phyloP scores from a whole-genome alignment of 371 early-diverging fungal species.

The Sporodiniella umbellata region DNA sequence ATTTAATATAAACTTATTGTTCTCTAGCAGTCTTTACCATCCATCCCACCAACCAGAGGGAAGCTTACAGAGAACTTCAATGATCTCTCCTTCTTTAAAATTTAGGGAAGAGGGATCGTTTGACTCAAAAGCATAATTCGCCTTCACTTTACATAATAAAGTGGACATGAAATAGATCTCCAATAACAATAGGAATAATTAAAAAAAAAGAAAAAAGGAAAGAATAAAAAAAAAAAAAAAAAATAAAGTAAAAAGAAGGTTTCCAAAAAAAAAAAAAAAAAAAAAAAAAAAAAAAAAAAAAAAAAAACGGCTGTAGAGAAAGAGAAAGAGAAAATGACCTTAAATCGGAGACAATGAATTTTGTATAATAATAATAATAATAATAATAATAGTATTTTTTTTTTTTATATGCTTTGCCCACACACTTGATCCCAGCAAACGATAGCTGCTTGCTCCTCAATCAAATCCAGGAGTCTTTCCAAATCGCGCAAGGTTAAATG shows the following conservation, averaged over 20 bases:
- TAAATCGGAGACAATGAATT: neutral
- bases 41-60: constrained; percentile 96
- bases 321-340: constrained; percentile 1
- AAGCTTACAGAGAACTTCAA: constrained; percentile 79
- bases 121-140: constrained; percentile 80
- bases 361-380: too few species aligned
- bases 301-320: neutral
- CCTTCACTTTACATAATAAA: constrained; percentile 48
- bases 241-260: neutral
- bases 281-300: neutral
- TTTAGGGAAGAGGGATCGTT: constrained; percentile 59
- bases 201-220: constrained; percentile 4
- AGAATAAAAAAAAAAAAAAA: neutral
- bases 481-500: constrained; percentile 54
- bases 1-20: too few species aligned
- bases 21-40: constrained; percentile 32
- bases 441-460: constrained; percentile 37
- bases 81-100: constrained; percentile 77
- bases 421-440: constrained; percentile 26
- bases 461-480: constrained; percentile 50
- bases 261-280: constrained; percentile 2
- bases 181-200: too few species aligned
- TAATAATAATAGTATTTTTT: too few species aligned
- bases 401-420: too few species aligned
- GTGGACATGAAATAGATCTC: constrained; percentile 9